Evolutionary conservation across 2,329 filamentous ascomycete genomes (phyloP).

Genomic region (Fusarium nematophilum): DNA sequence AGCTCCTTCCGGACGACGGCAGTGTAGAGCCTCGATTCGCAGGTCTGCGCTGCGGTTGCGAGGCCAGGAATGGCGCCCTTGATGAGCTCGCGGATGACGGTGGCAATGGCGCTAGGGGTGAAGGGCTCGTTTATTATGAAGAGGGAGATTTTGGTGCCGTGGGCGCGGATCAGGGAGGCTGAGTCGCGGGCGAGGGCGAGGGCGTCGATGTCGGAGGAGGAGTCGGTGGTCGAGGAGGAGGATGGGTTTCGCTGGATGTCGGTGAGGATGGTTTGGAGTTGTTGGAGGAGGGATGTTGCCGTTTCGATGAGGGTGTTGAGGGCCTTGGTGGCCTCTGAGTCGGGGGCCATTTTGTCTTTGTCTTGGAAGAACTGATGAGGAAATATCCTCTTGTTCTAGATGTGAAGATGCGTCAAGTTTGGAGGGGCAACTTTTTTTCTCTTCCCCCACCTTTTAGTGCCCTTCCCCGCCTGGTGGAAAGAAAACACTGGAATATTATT

Average conservation of each 20-base stretch:
- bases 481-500: too few relatives aligned
- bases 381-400: too few relatives aligned
- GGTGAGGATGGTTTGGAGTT: constrained; percentile 56
- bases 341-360: constrained; percentile 37
- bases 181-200: constrained; percentile 78
- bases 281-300: constrained; percentile 52
- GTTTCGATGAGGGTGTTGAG: constrained; percentile 54
- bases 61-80: constrained; percentile 79
- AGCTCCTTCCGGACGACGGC: constrained; percentile 72
- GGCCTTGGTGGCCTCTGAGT: constrained; percentile 47
- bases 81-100: constrained; percentile 78
- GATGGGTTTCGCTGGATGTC: constrained; percentile 50
- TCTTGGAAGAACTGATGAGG: too few relatives aligned
- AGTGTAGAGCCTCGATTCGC: constrained; percentile 71
- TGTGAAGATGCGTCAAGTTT: too few relatives aligned
- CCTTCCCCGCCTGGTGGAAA: too few relatives aligned
- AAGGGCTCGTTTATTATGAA: constrained; percentile 89
- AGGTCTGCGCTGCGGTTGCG: constrained; percentile 75
- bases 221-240: constrained; percentile 19
- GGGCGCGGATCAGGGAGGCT: constrained; percentile 79
- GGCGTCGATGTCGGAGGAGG: constrained; percentile 59
- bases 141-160: constrained; percentile 88
- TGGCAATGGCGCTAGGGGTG: constrained; percentile 78
- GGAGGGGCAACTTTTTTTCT: constrained; percentile 41
- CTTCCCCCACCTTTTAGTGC: constrained; percentile 37